Evolutionary conservation across 2,329 filamentous ascomycete genomes (phyloP).

Genomic region (Thielaviopsis punctulata): DNA sequence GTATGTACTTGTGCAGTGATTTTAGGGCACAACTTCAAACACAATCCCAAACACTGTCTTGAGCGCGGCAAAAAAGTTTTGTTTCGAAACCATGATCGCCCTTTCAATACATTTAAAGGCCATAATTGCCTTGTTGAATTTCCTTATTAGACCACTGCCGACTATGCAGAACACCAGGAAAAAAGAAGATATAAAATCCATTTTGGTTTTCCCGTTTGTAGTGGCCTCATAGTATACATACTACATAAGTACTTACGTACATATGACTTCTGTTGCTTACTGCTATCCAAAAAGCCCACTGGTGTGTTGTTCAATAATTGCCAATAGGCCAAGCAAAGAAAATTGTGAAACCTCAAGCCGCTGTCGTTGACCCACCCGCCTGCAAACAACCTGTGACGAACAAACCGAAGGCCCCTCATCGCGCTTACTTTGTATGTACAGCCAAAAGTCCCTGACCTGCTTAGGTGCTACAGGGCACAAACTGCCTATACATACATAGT

Average conservation of each 20-base stretch:
- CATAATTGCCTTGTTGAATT: neutral
- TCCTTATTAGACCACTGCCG: neutral
- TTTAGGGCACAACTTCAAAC: constrained; percentile 1
- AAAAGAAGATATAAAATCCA: neutral
- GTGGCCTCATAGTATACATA: neutral
- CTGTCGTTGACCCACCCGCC: neutral
- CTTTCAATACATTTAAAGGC: neutral
- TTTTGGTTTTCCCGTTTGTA: neutral
- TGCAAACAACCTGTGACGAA: neutral
- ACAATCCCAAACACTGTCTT: neutral
- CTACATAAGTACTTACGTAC: neutral
- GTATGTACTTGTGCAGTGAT: too few species aligned
- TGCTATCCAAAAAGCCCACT: neutral
- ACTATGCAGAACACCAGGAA: neutral
- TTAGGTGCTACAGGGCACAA: neutral
- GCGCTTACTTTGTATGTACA: too few species aligned
- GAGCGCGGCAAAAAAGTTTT: neutral
- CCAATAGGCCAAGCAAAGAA: too few species aligned
- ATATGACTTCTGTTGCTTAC: neutral
- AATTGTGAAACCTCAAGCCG: neutral
- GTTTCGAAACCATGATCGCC: constrained; percentile 10
- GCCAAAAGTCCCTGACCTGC: neutral
- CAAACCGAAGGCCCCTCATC: neutral
- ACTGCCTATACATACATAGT: too few species aligned
- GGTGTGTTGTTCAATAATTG: neutral